A percentile compares a stretch with the other conserved stretches of the same genome.
These are phyloP conservation scores for Antrodiella citrinella DNA, from an alignment of 768 basidiomycete species.

Conservation along the genomic window DNA sequence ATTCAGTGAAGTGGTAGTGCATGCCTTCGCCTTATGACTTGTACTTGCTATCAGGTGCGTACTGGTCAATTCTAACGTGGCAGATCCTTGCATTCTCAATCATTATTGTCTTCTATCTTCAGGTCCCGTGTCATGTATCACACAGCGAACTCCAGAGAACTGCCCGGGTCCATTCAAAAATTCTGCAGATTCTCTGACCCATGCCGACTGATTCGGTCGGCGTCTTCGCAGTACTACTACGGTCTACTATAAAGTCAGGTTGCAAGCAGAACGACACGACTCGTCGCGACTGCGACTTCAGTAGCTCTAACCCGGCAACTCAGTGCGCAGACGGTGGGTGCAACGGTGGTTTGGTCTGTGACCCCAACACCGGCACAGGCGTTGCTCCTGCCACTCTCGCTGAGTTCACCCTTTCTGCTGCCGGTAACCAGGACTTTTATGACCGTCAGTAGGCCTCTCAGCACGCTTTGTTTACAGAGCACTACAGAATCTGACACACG, in stretches of 20 bases:
- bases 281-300: conserved; percentile 46
- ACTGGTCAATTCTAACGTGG: background rate
- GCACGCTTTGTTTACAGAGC: background rate
- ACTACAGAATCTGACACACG: background rate
- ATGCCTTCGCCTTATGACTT: background rate
- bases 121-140: background rate
- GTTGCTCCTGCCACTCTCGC: conserved; percentile 27
- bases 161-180: background rate
- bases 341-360: conserved; percentile 59
- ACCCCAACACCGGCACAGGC: conserved; percentile 38
- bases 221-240: background rate
- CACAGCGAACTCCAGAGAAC: background rate
- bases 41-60: background rate
- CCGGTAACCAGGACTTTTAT: conserved; percentile 17
- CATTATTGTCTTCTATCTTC: too few species aligned
- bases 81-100: background rate
- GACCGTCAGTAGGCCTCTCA: conserved; percentile 13
- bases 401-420: conserved; percentile 25
- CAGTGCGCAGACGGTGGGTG: conserved; percentile 61
- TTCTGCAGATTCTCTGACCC: background rate
- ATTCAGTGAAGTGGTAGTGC: too few species aligned
- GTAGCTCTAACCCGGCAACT: conserved; percentile 34
- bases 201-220: background rate
- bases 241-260: too few species aligned
- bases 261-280: too few species aligned